Conservation (phyloP, 768 basidiomycete genomes). For the Lactarius vividus region DNA sequence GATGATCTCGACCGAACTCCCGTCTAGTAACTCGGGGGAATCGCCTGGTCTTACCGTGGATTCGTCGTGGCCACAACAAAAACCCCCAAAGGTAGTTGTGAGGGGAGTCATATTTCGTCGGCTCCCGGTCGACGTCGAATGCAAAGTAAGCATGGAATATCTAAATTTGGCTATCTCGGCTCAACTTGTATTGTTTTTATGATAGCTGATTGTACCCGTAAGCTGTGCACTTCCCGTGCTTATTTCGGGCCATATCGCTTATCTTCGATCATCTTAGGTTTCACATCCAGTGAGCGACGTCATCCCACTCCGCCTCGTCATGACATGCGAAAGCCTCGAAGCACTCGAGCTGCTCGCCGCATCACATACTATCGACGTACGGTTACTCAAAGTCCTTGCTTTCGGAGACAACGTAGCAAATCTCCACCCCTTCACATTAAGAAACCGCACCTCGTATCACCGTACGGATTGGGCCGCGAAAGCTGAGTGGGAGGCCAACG, state of each 20-base stretch:
- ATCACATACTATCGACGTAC: constrained; percentile 17
- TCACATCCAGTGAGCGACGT: constrained; percentile 2
- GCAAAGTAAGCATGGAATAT: constrained; percentile 10
- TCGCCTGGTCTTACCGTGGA: background rate
- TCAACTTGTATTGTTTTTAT: background rate
- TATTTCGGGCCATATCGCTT: background rate
- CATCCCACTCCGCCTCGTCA: constrained; percentile 17
- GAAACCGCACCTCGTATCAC: background rate
- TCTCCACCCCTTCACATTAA: background rate
- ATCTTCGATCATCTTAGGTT: background rate
- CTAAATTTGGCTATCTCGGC: background rate
- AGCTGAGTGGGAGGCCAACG: constrained; percentile 15
- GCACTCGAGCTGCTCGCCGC: constrained; percentile 15
- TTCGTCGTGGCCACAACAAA: constrained; percentile 11
- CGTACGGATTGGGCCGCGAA: constrained; percentile 6
- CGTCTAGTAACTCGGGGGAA: background rate
- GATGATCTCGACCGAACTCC: background rate
- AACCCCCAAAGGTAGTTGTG: constrained; percentile 3
- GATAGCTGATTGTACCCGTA: constrained; percentile 20
- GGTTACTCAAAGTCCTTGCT: constrained; percentile 14
- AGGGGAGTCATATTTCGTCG: constrained; percentile 11
- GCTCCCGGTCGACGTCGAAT: constrained; percentile 18
- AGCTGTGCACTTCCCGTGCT: background rate
- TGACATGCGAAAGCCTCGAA: constrained; percentile 11
- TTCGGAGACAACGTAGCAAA: constrained; percentile 17